Conservation (phyloP, 441 rosid genomes). For the Capsella rubella region DNA sequence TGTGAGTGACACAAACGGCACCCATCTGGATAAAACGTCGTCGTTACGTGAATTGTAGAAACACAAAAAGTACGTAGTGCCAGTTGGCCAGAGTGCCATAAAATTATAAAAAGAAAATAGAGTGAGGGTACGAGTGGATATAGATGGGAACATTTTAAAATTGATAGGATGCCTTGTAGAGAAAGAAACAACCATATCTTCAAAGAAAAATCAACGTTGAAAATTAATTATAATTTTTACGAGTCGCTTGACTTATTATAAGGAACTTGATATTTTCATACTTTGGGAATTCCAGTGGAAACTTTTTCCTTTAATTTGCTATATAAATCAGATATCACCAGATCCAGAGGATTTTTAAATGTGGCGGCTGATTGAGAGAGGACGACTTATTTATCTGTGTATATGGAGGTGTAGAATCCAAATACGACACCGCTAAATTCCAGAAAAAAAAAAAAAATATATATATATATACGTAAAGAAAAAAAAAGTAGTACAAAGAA, state of each 20-base stretch:
- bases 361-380: constrained; percentile 21
- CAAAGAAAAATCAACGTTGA: background rate
- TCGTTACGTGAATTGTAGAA: too few relatives aligned
- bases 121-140: background rate
- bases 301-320: background rate
- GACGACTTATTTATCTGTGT: constrained; percentile 5
- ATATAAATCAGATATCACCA: background rate
- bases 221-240: background rate
- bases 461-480: background rate
- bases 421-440: constrained; percentile 30
- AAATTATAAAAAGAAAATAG: too few relatives aligned
- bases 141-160: too few relatives aligned
- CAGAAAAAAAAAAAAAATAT: background rate
- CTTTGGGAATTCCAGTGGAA: background rate
- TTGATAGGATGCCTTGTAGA: background rate
- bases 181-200: constrained; percentile 2
- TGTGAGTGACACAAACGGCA: too few relatives aligned
- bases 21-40: too few relatives aligned
- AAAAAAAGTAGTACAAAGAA: background rate
- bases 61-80: too few relatives aligned
- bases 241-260: background rate
- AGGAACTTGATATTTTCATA: background rate
- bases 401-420: constrained; percentile 25
- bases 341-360: background rate
- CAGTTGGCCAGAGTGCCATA: too few relatives aligned